Evolutionary conservation across 2,329 filamentous ascomycete species (phyloP), one percentile per base, ranked within the genome.

Genomic region (Penicillium sp.): DNA sequence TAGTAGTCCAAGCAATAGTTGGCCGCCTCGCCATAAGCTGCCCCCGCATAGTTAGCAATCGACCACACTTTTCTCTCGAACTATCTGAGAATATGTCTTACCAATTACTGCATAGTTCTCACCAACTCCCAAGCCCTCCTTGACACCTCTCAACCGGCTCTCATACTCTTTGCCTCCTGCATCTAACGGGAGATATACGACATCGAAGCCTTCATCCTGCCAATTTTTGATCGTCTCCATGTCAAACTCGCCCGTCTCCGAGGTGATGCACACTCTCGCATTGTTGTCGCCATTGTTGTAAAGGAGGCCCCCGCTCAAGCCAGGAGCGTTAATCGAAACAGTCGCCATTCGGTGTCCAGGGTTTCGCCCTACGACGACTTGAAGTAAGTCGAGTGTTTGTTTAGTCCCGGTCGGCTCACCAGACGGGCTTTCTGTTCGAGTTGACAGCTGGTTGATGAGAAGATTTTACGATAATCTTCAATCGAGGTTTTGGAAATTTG

Each of bases 21-120:
- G n/a, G 87, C 87, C 9, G 87, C 86, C 56, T 87, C 83, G 10
- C 86, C 87, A 68, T 85, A 89, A 19, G 87, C 87, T 88, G 65
- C 44, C 50, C n/a, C n/a, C n/a, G n/a, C 12, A 2, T 3, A 2
- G 53, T 57, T 47, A 60, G 35, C 50, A 9, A 40, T 26, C 28
- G 24, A 13, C 51, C 17, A 6, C 22, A 35, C 10, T 12, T 47
- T 15, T 3, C 1, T 26, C 2, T 2, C 26, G 4, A 9, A 24
- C 9, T 38, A 1, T 10, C 17, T 9, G 6, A n/a, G 19, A 15
- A 6, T 28, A 50, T 58, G 47, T 58, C 75, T 61, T 80, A 88
- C 86, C 86, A 73, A 89, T 82, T 66, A 89, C 84, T 3, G 83
- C 87, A 73, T 88, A 90, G 61, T 84, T 83, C 72, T 87, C 86